Base-by-base conservation (phyloP, 2,329 filamentous ascomycete species). In the Dothistroma pini region DNA sequence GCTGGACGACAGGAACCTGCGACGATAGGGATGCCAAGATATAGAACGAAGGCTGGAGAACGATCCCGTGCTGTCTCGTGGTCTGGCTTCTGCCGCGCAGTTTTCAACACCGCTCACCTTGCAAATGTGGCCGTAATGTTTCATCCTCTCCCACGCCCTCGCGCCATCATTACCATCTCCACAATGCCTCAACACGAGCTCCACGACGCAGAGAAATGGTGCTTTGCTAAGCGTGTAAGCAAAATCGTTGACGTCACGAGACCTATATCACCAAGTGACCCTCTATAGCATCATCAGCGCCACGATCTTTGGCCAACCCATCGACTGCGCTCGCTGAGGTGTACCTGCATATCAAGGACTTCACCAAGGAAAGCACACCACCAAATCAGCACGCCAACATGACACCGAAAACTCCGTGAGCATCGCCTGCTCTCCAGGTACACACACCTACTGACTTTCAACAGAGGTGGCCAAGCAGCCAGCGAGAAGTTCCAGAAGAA, bases 401-500 rank as follows among this genome's bases (percentile, higher is more conserved):
- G 25, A 25, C 49, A 32, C 49, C 64, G 31, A 72, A 72, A 63
- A 71, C 67, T 47, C 65, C 65, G 65, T 67, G 60, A 16, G 59
- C 38, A 21, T 34, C 25, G 16, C 1, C 47, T 21, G 10, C 47
- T 3, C 7, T 6, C 3, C 16, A 49, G 47, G 1, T 21, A 5
- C 47, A 21, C 19, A 21, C 47, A 25, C 19, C 19, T 22, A 61
- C 60, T 67, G 47, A 67, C 54, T 54, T 31, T 14, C 25, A 19
- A n/a, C 55, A 70, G 68, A 64, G 72, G 72, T 25, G 72, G 72
- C 61, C 63, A 68, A 59, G 66, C 56, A 49, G 68, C 71, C 56
- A 70, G 66, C 60, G 72, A 68, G 16, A 75, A 75, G 63, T 73
- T 72, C 66, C 64, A 68, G 44, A 75, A 75, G 68, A 70, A 73